Conservation (phyloP, 371 early-diverging fungal species). For the Mortierella sp. region DNA sequence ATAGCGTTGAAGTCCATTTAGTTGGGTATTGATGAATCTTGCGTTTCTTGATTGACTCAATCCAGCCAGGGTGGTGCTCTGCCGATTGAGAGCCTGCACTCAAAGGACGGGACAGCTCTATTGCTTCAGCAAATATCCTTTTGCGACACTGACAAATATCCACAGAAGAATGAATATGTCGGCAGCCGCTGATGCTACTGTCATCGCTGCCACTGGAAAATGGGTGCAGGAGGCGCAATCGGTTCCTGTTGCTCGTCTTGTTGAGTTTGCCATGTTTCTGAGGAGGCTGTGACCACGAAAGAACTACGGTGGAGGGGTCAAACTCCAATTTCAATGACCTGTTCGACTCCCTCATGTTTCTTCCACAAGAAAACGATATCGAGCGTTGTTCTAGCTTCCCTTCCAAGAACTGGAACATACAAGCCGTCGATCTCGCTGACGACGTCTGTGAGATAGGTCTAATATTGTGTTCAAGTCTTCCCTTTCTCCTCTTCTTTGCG, state of each 20-base stretch:
- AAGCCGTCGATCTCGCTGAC: background rate
- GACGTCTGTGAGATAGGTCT: background rate
- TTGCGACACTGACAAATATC: constrained; percentile 34
- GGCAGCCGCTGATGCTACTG: constrained; percentile 3
- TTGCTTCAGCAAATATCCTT: constrained; percentile 34
- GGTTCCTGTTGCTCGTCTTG: background rate
- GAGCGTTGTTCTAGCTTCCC: constrained; percentile 2
- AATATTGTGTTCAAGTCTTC: background rate
- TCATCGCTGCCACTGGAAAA: background rate
- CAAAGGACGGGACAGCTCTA: constrained; percentile 28
- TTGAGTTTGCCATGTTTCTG: background rate
- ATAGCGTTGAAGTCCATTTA: constrained; percentile 38
- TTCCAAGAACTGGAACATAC: constrained; percentile 9
- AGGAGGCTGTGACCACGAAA: constrained; percentile 16
- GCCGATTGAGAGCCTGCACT: constrained; percentile 6
- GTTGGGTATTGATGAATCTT: constrained; percentile 47
- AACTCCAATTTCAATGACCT: constrained; percentile 6
- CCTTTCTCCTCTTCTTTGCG: constrained; percentile 24
- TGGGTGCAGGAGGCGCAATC: background rate
- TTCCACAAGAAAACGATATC: background rate
- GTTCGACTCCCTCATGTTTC: background rate
- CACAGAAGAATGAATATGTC: background rate
- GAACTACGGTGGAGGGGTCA: constrained; percentile 10
- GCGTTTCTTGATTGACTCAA: constrained; percentile 43
- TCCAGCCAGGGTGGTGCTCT: constrained; percentile 36